Base-by-base conservation (phyloP, 805 yeast species). In the Clavispora carvajalis region DNA sequence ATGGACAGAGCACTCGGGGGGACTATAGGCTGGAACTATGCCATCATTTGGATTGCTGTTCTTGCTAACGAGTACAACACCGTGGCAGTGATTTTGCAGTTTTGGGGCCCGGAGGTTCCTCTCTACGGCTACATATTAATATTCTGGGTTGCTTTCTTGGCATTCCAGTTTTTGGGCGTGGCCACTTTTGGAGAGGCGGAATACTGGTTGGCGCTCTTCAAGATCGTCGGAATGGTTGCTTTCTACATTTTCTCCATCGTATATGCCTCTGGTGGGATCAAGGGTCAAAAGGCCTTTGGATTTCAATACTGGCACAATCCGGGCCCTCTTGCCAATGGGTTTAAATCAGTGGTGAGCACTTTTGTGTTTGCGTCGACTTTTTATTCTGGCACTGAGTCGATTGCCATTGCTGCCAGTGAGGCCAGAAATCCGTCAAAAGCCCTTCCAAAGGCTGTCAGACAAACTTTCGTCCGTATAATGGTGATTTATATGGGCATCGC, bases 401-500 rank as follows among this genome's bases (percentile, higher is more conserved):
- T 76, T 22, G 81, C 82, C 12, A 61, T 80, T 24, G 71, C 79
- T 30, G 84, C 85, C 0, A 78, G 80, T 22, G 85, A 80, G 50
- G 66, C 81, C 3, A 71, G 73, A 49, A 77, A 80, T 49, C 85
- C 85, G 3, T 59, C 71, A 30, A 67, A 63, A 39, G 76, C 81
- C 5, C 69, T 80, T 43, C 85, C 85, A 7, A 62, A 61, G 21
- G 84, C 82, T 3, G 76, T 77, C 36, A 65, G 74, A 43, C 78
- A 76, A 36, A 76, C 79, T 0, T 71, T 79, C 40, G 69, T 70
- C 66, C 65, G 83, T 41, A 79, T 79, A 25, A 45, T 76, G 33
- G 55, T 72, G 41, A 75, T 75, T 39, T 80, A 73, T 60, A 62
- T 78, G 55, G 73, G 79, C 34, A 62, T 77, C 33, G 71, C 80